Evolutionary conservation across 331 rosid genomes (phyloP).

Genomic region (Rosa hybrid): DNA sequence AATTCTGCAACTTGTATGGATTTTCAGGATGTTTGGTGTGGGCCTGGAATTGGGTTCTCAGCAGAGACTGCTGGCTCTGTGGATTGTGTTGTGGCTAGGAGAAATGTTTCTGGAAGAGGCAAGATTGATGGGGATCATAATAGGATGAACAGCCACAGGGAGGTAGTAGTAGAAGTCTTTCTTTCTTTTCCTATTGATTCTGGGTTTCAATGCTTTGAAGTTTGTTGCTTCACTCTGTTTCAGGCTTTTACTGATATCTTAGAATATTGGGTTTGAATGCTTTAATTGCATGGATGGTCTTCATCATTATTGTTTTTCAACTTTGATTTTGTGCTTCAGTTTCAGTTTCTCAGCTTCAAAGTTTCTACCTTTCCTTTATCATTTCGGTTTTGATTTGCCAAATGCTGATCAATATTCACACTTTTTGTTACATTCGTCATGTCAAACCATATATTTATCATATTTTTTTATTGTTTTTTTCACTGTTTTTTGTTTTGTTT

Average conservation of each 20-base stretch:
- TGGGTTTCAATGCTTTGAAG: not conserved
- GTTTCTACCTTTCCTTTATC: not conserved
- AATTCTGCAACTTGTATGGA: constrained; percentile 53
- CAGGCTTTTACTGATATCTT: too few relatives aligned
- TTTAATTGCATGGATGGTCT: not conserved
- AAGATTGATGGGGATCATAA: constrained; percentile 63
- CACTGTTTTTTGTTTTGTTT: not conserved
- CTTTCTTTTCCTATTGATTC: not conserved
- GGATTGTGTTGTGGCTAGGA: constrained; percentile 78
- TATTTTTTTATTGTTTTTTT: not conserved
- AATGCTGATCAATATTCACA: not conserved
- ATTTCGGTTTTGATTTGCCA: not conserved
- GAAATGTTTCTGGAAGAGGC: constrained; percentile 63
- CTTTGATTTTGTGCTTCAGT: not conserved
- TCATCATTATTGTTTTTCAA: not conserved
- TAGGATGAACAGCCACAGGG: constrained; percentile 53
- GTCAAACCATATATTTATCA: not conserved
- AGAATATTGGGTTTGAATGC: not conserved
- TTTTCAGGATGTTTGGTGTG: constrained; percentile 96
- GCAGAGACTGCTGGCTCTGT: constrained; percentile 63
- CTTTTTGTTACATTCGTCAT: not conserved
- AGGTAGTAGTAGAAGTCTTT: constrained; percentile 42
- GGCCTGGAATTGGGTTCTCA: constrained; percentile 90
- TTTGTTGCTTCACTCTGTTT: not conserved
- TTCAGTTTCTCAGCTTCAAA: constrained; percentile 4